Evolutionary conservation across 768 basidiomycete genomes (phyloP).

Genomic region (Suillus decipiens): DNA sequence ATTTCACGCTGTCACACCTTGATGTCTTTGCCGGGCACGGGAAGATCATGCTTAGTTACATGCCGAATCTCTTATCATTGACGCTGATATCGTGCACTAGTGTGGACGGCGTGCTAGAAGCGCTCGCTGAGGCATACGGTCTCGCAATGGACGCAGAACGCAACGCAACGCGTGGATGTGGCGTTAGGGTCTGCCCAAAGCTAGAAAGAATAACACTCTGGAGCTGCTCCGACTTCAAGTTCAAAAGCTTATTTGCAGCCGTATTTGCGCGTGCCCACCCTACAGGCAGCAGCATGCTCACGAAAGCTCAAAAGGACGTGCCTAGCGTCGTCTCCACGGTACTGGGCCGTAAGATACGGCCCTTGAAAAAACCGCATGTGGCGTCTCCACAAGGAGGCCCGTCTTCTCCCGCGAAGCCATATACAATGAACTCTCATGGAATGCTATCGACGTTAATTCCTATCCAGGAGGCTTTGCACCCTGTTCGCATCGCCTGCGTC

Average conservation of each 20-base stretch:
- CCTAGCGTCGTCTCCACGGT: constrained; percentile 22
- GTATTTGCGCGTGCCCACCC: constrained; percentile 35
- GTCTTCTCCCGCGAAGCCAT: constrained; percentile 6
- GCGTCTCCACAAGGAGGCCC: constrained; percentile 4
- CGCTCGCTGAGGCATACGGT: constrained; percentile 41
- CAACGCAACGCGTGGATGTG: constrained; percentile 22
- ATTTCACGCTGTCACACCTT: constrained; percentile 52
- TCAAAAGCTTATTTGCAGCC: constrained; percentile 37
- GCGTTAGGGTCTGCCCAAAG: constrained; percentile 50
- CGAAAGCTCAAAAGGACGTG: constrained; percentile 9
- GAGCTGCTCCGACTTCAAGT: constrained; percentile 48
- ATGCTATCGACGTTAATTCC: constrained; percentile 38
- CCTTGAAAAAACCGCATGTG: constrained; percentile 35
- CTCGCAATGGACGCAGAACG: constrained; percentile 10
- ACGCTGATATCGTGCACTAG: constrained; percentile 50
- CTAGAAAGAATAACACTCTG: constrained; percentile 53
- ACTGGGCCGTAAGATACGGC: constrained; percentile 34
- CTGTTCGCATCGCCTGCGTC: constrained; percentile 40
- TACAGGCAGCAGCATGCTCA: neutral
- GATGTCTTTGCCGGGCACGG: constrained; percentile 40
- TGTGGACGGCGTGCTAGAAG: constrained; percentile 40
- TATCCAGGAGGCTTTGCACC: constrained; percentile 37
- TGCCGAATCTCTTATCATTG: constrained; percentile 49
- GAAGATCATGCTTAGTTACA: constrained; percentile 50
- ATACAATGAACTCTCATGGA: constrained; percentile 9